A percentile compares a stretch with the other conserved stretches of the same genome.
phyloP scores from a whole-genome alignment of 371 early-diverging fungal species.

The Circinella minor region DNA sequence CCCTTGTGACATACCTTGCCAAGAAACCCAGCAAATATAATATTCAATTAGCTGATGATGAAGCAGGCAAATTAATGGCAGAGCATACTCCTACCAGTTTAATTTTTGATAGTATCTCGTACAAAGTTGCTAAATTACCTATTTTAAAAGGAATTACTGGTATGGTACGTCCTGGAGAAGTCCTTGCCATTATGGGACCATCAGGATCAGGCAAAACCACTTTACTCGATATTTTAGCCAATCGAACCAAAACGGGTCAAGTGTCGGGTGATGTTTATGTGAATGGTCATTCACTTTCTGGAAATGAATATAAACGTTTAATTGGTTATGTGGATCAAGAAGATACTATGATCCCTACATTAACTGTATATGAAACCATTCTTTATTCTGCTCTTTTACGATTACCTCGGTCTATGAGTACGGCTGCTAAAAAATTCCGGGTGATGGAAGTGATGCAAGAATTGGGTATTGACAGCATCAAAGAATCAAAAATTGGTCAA shows the following conservation, averaged over 20 bases:
- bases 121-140: slow-evolving; percentile 53
- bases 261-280: slow-evolving; percentile 67
- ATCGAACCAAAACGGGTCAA: slow-evolving; percentile 64
- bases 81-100: slow-evolving; percentile 73
- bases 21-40: slow-evolving; percentile 33
- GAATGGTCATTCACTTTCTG: slow-evolving; percentile 64
- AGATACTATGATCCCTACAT: slow-evolving; percentile 81
- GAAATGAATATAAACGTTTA: slow-evolving; percentile 61
- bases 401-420: slow-evolving; percentile 70
- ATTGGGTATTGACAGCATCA: slow-evolving; percentile 78
- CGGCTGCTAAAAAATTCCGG: slow-evolving; percentile 58
- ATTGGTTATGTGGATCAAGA: slow-evolving; percentile 90
- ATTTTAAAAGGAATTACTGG: slow-evolving; percentile 75
- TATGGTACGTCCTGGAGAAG: slow-evolving; percentile 78
- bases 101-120: slow-evolving; percentile 69
- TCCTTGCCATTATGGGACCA: slow-evolving; percentile 87
- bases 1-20: slow-evolving; percentile 48
- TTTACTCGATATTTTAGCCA: slow-evolving; percentile 77
- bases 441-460: slow-evolving; percentile 79
- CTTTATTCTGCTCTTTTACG: slow-evolving; percentile 79
- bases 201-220: slow-evolving; percentile 76
- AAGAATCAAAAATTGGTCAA: slow-evolving; percentile 84
- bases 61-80: slow-evolving; percentile 74
- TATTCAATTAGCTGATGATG: slow-evolving; percentile 59
- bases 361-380: slow-evolving; percentile 85